Conservation (phyloP, 352 stramenopile genomes). For the Pythium angustatum region DNA sequence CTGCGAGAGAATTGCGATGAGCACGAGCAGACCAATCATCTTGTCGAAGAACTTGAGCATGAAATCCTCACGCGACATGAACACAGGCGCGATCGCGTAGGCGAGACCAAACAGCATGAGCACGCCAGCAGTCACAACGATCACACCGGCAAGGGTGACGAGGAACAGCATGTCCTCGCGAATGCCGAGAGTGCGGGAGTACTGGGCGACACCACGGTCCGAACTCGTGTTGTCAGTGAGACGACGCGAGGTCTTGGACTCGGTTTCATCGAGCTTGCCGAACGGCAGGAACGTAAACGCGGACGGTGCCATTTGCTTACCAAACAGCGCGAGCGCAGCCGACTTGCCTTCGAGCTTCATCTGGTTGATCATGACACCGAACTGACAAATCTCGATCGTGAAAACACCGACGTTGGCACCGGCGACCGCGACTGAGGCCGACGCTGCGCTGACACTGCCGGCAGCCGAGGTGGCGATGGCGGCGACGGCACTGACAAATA, state of each 20-base stretch:
- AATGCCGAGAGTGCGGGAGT: slow-evolving; percentile 70
- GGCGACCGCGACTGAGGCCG: slow-evolving; percentile 51
- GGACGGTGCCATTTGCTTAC: slow-evolving; percentile 71
- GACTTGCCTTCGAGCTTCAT: slow-evolving; percentile 75
- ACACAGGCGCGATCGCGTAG: slow-evolving; percentile 53
- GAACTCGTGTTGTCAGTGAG: slow-evolving; percentile 33
- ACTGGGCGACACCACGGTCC: slow-evolving; percentile 65
- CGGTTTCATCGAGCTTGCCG: slow-evolving; percentile 50
- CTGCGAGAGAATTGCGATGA: slow-evolving; percentile 79
- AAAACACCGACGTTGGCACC: slow-evolving; percentile 67
- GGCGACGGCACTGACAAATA: slow-evolving; percentile 69
- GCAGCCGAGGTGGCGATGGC: slow-evolving; percentile 66
- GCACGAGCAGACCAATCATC: slow-evolving; percentile 75
- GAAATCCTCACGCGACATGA: slow-evolving; percentile 74
- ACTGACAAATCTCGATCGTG: slow-evolving; percentile 81
- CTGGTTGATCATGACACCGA: slow-evolving; percentile 76
- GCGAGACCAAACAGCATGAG: slow-evolving; percentile 61
- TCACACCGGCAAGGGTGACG: slow-evolving; percentile 73
- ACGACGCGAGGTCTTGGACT: slow-evolving; percentile 32
- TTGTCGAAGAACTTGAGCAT: slow-evolving; percentile 83
- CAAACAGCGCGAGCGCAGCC: slow-evolving; percentile 62
- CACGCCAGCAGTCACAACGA: slow-evolving; percentile 70
- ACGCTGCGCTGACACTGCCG: slow-evolving; percentile 38
- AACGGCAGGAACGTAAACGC: slow-evolving; percentile 82
- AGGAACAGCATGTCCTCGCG: slow-evolving; percentile 82